Evolutionary conservation across 108 stramenopile genomes (phyloP).

Genomic region (Cyclostephanos invisitatus): DNA sequence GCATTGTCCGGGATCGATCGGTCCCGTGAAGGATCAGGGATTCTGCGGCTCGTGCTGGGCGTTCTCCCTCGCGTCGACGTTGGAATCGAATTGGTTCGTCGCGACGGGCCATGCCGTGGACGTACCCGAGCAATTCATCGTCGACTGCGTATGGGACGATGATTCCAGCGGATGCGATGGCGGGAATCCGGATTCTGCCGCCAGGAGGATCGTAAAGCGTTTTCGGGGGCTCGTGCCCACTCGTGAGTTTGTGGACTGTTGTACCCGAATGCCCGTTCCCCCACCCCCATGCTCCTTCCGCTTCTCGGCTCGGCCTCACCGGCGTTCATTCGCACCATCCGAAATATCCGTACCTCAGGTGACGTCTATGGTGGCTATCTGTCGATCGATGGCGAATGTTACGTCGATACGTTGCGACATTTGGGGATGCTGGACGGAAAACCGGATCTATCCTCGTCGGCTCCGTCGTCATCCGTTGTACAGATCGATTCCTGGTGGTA

Average conservation of each 20-base stretch:
- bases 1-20: constrained; percentile 46
- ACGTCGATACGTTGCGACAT: constrained; percentile 28
- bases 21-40: constrained; percentile 69
- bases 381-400: constrained; percentile 32
- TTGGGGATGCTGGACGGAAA: constrained; percentile 20
- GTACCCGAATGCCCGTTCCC: not conserved
- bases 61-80: constrained; percentile 46
- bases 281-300: too few relatives aligned
- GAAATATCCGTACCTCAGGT: not conserved
- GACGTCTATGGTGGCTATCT: constrained; percentile 32
- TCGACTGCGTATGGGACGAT: constrained; percentile 29
- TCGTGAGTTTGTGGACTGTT: not conserved
- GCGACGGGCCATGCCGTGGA: constrained; percentile 18
- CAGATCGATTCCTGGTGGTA: constrained; percentile 24
- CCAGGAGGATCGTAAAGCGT: constrained; percentile 5
- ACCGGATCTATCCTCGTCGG: not conserved
- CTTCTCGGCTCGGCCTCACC: too few relatives aligned
- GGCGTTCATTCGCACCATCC: too few relatives aligned
- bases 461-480: not conserved
- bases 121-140: constrained; percentile 36
- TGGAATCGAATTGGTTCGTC: constrained; percentile 41
- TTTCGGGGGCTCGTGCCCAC: constrained; percentile 28
- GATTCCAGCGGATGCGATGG: constrained; percentile 20
- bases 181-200: constrained; percentile 14
- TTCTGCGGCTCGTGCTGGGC: constrained; percentile 71